Evolutionary conservation across 179 eudicot genomes (phyloP).

Genomic region (Corrigiola litoralis): DNA sequence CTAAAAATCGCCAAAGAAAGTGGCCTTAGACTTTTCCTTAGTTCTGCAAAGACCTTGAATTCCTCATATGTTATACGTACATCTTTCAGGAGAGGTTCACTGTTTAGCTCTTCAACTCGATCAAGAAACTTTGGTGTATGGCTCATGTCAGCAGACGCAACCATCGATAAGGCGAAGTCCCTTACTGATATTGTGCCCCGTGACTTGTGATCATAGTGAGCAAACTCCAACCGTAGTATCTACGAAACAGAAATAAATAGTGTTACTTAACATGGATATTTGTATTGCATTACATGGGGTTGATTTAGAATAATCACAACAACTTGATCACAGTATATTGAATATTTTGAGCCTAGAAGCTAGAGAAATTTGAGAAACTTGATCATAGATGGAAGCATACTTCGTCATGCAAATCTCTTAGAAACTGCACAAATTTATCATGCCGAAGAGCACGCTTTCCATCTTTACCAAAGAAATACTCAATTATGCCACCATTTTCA

Average conservation of each 20-base stretch:
- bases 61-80: conserved; percentile 59
- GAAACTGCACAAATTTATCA: conserved; percentile 66
- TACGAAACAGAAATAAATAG: conserved; percentile 6
- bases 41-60: conserved; percentile 60
- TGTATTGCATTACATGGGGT: neutral
- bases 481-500: conserved; percentile 74
- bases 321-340: too few relatives aligned
- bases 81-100: conserved; percentile 43
- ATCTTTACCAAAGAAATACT: conserved; percentile 88
- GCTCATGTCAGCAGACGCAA: conserved; percentile 83
- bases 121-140: conserved; percentile 69
- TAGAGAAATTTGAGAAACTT: neutral
- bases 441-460: conserved; percentile 57
- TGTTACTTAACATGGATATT: too few relatives aligned
- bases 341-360: neutral
- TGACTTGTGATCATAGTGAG: conserved; percentile 74
- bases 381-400: conserved; percentile 39
- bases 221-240: conserved; percentile 74
- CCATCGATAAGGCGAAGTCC: conserved; percentile 90
- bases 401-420: conserved; percentile 72
- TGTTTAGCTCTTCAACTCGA: conserved; percentile 53
- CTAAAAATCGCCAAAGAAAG: conserved; percentile 72
- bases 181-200: conserved; percentile 72
- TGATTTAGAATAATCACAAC: too few relatives aligned
- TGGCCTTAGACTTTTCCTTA: conserved; percentile 48